Percentiles rank a stretch among this genome's conserved stretches.
Evolutionary conservation across 345 rosid genomes (phyloP).

Genomic region (Euphorbia peplus): DNA sequence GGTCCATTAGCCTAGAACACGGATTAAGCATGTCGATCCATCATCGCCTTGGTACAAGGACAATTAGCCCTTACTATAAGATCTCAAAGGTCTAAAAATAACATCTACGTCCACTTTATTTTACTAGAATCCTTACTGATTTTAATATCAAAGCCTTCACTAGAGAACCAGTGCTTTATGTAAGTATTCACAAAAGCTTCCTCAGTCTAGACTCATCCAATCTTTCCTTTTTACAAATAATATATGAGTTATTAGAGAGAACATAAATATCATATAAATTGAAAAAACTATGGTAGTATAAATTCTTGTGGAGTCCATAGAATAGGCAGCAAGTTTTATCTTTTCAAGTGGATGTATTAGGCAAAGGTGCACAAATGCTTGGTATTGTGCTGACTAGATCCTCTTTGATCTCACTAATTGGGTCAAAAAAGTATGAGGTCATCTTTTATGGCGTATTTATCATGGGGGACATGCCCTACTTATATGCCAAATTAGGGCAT

Average conservation of each 20-base stretch:
- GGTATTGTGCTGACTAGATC: background rate
- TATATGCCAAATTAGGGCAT: background rate
- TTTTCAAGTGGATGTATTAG: background rate
- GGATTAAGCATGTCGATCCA: no score
- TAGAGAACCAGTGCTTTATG: no score
- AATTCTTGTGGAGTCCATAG: background rate
- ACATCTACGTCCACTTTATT: no score
- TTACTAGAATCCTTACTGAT: no score
- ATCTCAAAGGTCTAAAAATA: no score
- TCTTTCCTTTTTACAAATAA: background rate
- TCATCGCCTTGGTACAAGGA: no score
- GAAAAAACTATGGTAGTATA: background rate
- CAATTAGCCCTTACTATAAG: no score
- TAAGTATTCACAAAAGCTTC: no score
- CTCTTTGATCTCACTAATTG: background rate
- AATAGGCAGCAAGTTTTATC: background rate
- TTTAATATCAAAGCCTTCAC: no score
- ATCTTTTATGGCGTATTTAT: slow-evolving; percentile 4
- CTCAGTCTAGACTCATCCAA: no score
- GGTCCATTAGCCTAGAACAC: no score
- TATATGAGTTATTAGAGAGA: background rate
- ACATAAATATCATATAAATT: background rate
- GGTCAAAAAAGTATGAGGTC: background rate
- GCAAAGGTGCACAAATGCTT: background rate
- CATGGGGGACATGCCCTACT: background rate